Evolutionary conservation across 768 basidiomycete species (phyloP).

Genomic region (Lactifluus rugatus): DNA sequence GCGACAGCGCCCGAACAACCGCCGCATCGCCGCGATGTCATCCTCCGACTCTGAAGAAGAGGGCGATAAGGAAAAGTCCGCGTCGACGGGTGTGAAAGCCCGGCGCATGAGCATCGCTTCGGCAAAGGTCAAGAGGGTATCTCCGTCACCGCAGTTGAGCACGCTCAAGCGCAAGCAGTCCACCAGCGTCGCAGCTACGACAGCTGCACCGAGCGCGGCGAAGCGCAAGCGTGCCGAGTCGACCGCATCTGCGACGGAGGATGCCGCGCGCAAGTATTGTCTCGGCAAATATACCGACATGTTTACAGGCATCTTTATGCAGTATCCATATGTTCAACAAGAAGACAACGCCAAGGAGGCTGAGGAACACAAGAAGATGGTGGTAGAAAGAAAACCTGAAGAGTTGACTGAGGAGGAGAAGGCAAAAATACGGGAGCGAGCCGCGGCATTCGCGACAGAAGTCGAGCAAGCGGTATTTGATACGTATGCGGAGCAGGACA

Average conservation of each 20-base stretch:
- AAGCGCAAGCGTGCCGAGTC: constrained; percentile 41
- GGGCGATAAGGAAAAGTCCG: not conserved
- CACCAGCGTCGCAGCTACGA: constrained; percentile 18
- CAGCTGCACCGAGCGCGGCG: constrained; percentile 30
- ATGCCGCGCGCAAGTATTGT: constrained; percentile 73
- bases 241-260: constrained; percentile 35
- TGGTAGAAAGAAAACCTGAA: constrained; percentile 17
- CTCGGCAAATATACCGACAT: constrained; percentile 65
- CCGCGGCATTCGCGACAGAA: constrained; percentile 55
- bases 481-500: constrained; percentile 69
- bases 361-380: not conserved
- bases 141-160: constrained; percentile 1
- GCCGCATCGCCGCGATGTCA: constrained; percentile 3
- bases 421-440: constrained; percentile 48
- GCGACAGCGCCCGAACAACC: not conserved
- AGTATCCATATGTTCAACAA: constrained; percentile 48
- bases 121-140: not conserved
- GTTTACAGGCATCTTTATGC: constrained; percentile 58
- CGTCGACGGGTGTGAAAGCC: constrained; percentile 3
- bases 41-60: constrained; percentile 10
- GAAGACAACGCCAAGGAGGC: constrained; percentile 15
- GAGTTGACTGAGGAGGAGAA: constrained; percentile 44
- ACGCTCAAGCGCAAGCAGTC: constrained; percentile 47
- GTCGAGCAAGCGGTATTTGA: constrained; percentile 73
- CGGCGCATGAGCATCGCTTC: constrained; percentile 16